Evolutionary conservation across 805 yeast genomes (phyloP), one percentile per base, ranked within the genome.

Genomic region (Clavispora phyllophila): DNA sequence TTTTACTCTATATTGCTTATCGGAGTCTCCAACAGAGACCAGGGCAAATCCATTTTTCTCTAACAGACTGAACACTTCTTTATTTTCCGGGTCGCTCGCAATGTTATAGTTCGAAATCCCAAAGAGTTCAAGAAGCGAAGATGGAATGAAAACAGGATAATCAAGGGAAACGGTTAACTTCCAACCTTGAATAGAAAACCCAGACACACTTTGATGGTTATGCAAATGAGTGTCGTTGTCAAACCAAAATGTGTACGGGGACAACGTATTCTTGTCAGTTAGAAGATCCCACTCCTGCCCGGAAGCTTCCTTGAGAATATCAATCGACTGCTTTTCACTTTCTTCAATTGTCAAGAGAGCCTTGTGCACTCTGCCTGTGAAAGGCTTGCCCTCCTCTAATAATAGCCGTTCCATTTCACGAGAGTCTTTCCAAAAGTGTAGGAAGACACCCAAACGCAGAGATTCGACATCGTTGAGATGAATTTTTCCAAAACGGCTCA

Each of bases 361-460:
- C 14, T 43, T 38, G 41, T 63, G 56, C 2, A 42, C 47, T 6
- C 51, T 35, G 19, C 28, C 19, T 3, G 5, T 13, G 19, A 15
- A 24, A 9, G 40, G 43, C 28, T 28, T 38, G 27, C 10, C 27
- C 48, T 14, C 15, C n/a, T 25, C 13, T 12, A 9, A 2, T 4
- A 29, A 9, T 5, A 29, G n/a, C 15, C 37, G 18, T 25, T 29
- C 23, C 18, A 24, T 33, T 37, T 37, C 54, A 24, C 68, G 48
- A 24, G 43, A 54, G 41, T 65, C 71, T 37, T 55, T 51, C 74
- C 74, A 70, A 41, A 53, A 69, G 8, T 56, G 55, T n/a, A 66
- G 46, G 36, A 61, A 63, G 12, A 68, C 42, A 0, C 75, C 75
- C 20, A 69, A 47, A 36, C 55, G 47, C 5, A 51, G 49, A 6